Evolutionary conservation across 2,329 filamentous ascomycete species (phyloP).

Genomic region (Hymenoscyphus infarciens): DNA sequence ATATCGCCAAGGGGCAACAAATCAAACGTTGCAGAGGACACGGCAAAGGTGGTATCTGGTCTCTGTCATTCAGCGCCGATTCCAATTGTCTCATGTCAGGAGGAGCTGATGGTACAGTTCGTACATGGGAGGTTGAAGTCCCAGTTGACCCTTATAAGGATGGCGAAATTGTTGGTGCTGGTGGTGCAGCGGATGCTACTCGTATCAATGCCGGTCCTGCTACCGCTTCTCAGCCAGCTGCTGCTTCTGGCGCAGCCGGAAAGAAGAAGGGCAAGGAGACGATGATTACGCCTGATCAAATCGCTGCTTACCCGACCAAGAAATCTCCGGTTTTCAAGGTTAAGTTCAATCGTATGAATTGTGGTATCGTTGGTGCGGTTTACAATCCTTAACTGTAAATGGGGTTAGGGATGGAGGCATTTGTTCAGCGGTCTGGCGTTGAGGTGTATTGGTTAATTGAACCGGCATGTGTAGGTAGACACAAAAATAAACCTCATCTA

Average conservation of each 20-base stretch:
- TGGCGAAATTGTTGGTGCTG: conserved; percentile 40
- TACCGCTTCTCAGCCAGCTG: conserved; percentile 31
- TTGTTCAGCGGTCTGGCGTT: background rate
- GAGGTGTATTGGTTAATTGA: conserved; percentile 1
- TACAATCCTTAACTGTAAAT: conserved; percentile 38
- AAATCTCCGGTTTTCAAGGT: conserved; percentile 93
- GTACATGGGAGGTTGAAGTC: conserved; percentile 86
- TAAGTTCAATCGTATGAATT: conserved; percentile 90
- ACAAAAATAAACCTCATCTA: background rate
- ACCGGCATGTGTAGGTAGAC: background rate
- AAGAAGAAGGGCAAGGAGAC: conserved; percentile 89
- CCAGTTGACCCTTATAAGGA: conserved; percentile 62
- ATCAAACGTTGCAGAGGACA: conserved; percentile 94
- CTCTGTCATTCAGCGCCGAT: conserved; percentile 88
- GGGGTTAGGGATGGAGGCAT: background rate
- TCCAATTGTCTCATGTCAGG: conserved; percentile 86
- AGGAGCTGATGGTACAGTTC: conserved; percentile 87
- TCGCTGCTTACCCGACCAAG: conserved; percentile 92
- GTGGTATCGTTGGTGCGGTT: conserved; percentile 80
- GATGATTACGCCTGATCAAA: conserved; percentile 87
- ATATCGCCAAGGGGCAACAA: conserved; percentile 77
- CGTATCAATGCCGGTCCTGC: conserved; percentile 41
- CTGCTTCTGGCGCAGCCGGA: conserved; percentile 32
- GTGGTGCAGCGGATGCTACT: conserved; percentile 48
- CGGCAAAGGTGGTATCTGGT: conserved; percentile 90